Percentiles rank a stretch among this genome's conserved stretches.
Evolutionary conservation across 1,284 basidiomycete genomes (phyloP).

Genomic region (Leucoagaricus sp.): DNA sequence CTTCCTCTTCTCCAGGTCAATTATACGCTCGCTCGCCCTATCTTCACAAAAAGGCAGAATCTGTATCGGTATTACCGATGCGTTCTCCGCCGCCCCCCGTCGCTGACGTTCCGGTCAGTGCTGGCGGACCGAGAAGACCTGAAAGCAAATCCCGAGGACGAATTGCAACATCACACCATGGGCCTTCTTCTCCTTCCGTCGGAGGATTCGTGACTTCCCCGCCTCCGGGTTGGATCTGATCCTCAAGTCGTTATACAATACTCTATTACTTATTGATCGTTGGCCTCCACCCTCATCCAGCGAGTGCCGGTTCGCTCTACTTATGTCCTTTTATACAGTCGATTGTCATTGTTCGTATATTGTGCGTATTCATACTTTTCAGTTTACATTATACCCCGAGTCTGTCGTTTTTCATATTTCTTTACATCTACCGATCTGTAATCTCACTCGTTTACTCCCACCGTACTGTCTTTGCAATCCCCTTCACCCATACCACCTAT

Average conservation of each 20-base stretch:
- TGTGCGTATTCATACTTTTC: too few relatives aligned
- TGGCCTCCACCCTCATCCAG: not conserved
- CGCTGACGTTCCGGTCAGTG: not conserved
- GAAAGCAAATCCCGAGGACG: not conserved
- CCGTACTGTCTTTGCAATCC: too few relatives aligned
- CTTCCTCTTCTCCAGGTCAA: slow-evolving; percentile 3
- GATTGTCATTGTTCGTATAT: not conserved
- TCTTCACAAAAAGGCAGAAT: slow-evolving; percentile 11
- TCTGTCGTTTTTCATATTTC: too few relatives aligned
- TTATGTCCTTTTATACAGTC: not conserved
- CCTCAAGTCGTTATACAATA: slow-evolving; percentile 5
- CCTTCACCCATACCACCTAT: too few relatives aligned
- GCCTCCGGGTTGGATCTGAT: slow-evolving; percentile 54
- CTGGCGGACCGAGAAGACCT: not conserved
- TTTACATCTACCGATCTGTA: too few relatives aligned
- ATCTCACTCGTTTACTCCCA: too few relatives aligned
- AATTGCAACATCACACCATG: not conserved
- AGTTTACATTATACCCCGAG: too few relatives aligned
- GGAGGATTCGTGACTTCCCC: slow-evolving; percentile 30
- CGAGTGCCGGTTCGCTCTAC: not conserved
- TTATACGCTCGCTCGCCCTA: not conserved
- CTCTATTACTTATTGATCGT: not conserved
- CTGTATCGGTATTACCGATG: not conserved
- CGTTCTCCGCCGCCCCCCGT: slow-evolving; percentile 29
- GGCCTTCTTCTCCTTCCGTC: slow-evolving; percentile 7